A percentile compares a stretch with the other conserved stretches of the same genome.
phyloP scores from a whole-genome alignment of 257 asterid genomes.

The Ajuga chamaepitys region DNA sequence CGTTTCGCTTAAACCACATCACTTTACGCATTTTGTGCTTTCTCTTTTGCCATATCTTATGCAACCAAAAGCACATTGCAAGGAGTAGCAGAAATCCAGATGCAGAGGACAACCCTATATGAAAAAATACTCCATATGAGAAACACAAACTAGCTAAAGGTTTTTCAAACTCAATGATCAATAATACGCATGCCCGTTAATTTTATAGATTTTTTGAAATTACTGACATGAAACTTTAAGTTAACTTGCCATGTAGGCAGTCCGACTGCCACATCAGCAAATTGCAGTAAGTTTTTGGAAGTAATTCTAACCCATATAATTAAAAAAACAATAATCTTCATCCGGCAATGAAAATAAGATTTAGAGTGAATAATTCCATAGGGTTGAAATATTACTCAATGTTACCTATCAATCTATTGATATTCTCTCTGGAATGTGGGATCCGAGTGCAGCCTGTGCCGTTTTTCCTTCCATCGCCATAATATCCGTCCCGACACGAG shows the following conservation, averaged over 20 bases:
- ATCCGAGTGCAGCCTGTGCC: not conserved
- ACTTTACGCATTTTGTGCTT: conserved; percentile 6
- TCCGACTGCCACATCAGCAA: no score
- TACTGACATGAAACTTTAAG: no score
- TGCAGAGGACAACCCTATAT: conserved; percentile 15
- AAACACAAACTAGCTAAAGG: not conserved
- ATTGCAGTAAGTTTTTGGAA: no score
- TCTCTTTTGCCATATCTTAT: not conserved
- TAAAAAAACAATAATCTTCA: not conserved
- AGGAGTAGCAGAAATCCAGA: conserved; percentile 3
- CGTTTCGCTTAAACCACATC: not conserved
- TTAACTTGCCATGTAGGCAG: no score
- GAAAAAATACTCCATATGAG: not conserved
- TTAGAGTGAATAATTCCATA: not conserved
- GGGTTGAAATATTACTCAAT: no score
- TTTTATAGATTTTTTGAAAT: no score
- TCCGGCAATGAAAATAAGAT: not conserved
- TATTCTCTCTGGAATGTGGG: not conserved
- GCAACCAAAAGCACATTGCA: not conserved
- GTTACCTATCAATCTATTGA: conserved; percentile 14
- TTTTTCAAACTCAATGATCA: no score
- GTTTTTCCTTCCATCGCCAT: conserved; percentile 8
- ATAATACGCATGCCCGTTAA: no score
- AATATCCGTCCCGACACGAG: not conserved
- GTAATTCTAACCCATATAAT: no score